Conservation (phyloP, 108 stramenopile genomes). For the Mayamaea pseudoterrestris region DNA sequence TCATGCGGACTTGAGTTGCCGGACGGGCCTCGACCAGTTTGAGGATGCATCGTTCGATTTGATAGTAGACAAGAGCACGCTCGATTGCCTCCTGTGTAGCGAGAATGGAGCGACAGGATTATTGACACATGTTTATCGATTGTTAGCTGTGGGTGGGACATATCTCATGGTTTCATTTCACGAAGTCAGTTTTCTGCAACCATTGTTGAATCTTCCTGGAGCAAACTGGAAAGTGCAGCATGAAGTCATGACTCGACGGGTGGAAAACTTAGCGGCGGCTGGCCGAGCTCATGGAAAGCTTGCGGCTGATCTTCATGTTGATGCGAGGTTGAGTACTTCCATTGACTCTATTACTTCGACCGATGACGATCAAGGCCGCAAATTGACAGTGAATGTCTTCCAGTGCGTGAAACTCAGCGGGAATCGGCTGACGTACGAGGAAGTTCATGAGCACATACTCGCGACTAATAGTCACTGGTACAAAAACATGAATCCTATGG, state of each 20-base stretch:
- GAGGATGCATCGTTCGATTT: constrained; percentile 31
- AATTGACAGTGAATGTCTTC: constrained; percentile 37
- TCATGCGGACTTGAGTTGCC: constrained; percentile 17
- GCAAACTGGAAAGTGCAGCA: constrained; percentile 47
- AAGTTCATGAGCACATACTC: constrained; percentile 43
- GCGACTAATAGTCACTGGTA: constrained; percentile 54
- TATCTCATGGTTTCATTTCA: constrained; percentile 72
- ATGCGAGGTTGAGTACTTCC: constrained; percentile 3
- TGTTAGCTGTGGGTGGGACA: constrained; percentile 36
- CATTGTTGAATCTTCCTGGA: constrained; percentile 54
- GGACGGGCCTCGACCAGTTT: not conserved
- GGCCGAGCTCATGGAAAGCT: not conserved
- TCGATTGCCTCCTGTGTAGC: constrained; percentile 72
- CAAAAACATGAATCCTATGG: constrained; percentile 41
- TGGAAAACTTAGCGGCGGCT: constrained; percentile 25
- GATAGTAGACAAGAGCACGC: constrained; percentile 69
- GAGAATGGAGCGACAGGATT: constrained; percentile 44
- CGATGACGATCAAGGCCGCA: constrained; percentile 35
- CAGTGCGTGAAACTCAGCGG: constrained; percentile 17
- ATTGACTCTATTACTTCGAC: constrained; percentile 6
- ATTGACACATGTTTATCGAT: constrained; percentile 46
- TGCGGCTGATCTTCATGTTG: no score
- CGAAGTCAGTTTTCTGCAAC: constrained; percentile 35
- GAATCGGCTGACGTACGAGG: constrained; percentile 22
- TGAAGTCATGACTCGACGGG: constrained; percentile 39